A percentile compares a stretch with the other conserved stretches of the same genome.
phyloP scores from a whole-genome alignment of 2,329 filamentous ascomycete genomes.

The Penicillium decumbens region DNA sequence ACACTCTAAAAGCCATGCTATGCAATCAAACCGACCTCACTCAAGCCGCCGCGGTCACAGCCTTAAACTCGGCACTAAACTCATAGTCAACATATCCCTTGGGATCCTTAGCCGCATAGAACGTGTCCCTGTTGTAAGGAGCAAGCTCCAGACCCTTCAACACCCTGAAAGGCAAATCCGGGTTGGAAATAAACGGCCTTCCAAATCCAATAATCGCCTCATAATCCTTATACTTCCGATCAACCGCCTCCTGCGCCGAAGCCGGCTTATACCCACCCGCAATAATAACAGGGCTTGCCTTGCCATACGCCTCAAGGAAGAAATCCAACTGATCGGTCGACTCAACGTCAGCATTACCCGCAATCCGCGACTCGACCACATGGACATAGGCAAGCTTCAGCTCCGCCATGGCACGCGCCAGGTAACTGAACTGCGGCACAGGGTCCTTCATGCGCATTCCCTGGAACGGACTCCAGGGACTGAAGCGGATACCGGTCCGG shows the following conservation, averaged over 20 bases:
- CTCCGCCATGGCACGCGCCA: conserved; percentile 50
- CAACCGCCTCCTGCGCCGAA: conserved; percentile 37
- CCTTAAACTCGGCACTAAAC: conserved; percentile 32
- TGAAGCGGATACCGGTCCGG: conserved; percentile 46
- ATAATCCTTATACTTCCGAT: conserved; percentile 28
- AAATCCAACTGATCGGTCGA: conserved; percentile 40
- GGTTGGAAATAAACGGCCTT: conserved; percentile 44
- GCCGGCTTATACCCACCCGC: conserved; percentile 46
- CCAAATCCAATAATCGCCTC: conserved; percentile 41
- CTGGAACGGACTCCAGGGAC: conserved; percentile 40
- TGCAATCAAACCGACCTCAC: conserved; percentile 6
- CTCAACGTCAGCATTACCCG: conserved; percentile 31
- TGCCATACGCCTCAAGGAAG: conserved; percentile 42
- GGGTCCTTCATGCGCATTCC: conserved; percentile 59
- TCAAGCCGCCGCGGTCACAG: conserved; percentile 19
- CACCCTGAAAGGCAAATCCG: conserved; percentile 44
- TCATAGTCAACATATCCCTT: conserved; percentile 41
- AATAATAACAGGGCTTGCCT: conserved; percentile 47
- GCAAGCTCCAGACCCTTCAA: conserved; percentile 36
- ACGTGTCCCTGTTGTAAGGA: conserved; percentile 39
- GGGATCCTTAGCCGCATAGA: conserved; percentile 38
- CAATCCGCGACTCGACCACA: conserved; percentile 55
- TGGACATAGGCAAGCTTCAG: conserved; percentile 59
- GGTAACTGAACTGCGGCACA: conserved; percentile 58
- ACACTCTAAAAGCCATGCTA: conserved; percentile 8